Percentiles rank a stretch among this genome's conserved stretches.
Evolutionary conservation across 2,329 filamentous ascomycete species (phyloP).

Genomic region (Tothia fuscella): DNA sequence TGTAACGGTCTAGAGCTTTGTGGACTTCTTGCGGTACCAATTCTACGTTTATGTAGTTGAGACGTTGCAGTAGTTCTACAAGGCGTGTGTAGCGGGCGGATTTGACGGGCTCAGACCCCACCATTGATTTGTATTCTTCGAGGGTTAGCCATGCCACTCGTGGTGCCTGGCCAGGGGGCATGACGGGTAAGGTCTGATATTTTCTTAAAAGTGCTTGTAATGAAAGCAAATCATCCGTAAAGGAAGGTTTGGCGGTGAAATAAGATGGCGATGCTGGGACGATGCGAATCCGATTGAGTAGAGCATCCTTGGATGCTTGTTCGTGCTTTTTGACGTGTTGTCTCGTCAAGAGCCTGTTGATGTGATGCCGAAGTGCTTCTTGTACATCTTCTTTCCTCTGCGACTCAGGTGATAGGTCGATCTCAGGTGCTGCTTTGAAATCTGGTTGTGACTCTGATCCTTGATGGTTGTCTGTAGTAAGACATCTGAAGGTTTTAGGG

Average conservation of each 20-base stretch:
- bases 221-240: conserved; percentile 71
- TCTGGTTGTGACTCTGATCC: neutral
- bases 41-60: conserved; percentile 76
- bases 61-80: conserved; percentile 59
- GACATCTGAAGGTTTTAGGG: neutral
- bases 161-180: conserved; percentile 53
- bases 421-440: conserved; percentile 1
- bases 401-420: neutral
- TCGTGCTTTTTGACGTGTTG: neutral
- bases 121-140: conserved; percentile 53
- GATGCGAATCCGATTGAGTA: conserved; percentile 44
- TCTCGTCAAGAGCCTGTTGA: too few species aligned
- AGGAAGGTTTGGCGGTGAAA: conserved; percentile 74
- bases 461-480: neutral
- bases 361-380: neutral
- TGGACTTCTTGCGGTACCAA: conserved; percentile 61
- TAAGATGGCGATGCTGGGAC: conserved; percentile 85
- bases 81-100: conserved; percentile 66
- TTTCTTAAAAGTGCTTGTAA: conserved; percentile 61
- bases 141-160: conserved; percentile 69
- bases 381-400: neutral
- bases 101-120: conserved; percentile 34
- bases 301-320: neutral
- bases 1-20: conserved; percentile 55
- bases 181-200: conserved; percentile 60